Evolutionary conservation across 2,329 filamentous ascomycete genomes (phyloP), one percentile per base, ranked within the genome.

Genomic region (Bertia moriformis): DNA sequence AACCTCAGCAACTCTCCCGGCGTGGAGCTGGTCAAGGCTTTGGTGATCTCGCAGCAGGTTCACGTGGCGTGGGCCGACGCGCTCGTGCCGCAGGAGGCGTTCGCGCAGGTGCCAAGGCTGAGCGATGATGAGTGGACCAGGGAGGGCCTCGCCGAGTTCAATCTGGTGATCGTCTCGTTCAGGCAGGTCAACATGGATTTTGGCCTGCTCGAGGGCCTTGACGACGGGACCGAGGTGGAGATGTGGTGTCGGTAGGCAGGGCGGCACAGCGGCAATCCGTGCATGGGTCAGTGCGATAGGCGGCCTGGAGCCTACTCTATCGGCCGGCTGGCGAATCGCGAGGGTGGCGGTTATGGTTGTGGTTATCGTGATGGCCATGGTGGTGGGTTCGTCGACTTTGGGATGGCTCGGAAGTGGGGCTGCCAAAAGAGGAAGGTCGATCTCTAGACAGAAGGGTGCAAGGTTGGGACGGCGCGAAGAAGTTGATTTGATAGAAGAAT

Each of bases 1-100:
- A 58, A 62, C 37, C 49, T 69, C 2, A 60, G 57, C 41, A 65
- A 67, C 45, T 69, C 66, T 0, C 66, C 66, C 0, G 63, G 64
- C 1, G 49, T 66, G 37, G 60, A 60, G 38, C 47, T 67, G 4
- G 56, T 60, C 19, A 58, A 55, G 41, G 57, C 47, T 30, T 50
- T 65, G 2, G 46, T 55, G 1, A 37, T 57, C 24, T 56, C 56
- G 2, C 45, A 55, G 36, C 52, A 58, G 40, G 57, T 61, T 12
- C 49, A 65, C n/a, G 58, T 68, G 20, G 44, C 49, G 37, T 68
- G 62, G 55, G 57, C 54, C 3, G 65, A 69, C 44, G 57, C 63
- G 2, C 44, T 66, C 15, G 63, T 67, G 13, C 46, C 53, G 30
- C 63, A 66, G 40, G 53, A 55, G 14, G 54, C 52, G 2, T 51